Conservation (phyloP, 139 green algal genomes). For the Chlorella vulgaris region DNA sequence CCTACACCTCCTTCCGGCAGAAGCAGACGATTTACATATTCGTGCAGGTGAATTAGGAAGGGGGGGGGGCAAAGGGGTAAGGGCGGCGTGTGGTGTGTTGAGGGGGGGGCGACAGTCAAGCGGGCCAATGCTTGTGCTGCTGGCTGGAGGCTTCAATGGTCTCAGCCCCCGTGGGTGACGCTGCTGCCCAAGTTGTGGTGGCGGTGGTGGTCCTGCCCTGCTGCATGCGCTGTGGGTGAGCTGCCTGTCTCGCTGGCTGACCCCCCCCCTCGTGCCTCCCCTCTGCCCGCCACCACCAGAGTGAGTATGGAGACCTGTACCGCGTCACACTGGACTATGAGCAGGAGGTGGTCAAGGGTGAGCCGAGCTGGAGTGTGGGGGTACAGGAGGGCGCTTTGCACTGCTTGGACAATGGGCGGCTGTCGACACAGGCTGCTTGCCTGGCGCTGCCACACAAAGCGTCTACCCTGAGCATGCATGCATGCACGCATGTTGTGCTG, state of each 20-base stretch:
- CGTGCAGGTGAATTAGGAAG: conserved; percentile 66
- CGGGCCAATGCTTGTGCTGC: no score
- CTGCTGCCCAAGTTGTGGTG: no score
- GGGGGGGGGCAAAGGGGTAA: not conserved
- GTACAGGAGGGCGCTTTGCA: not conserved
- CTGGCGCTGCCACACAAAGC: no score
- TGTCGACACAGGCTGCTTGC: no score
- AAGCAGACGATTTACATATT: conserved; percentile 96
- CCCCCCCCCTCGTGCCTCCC: not conserved
- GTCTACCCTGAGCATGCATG: no score
- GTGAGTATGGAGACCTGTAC: conserved; percentile 99
- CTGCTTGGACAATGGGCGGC: no score
- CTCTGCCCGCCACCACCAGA: conserved; percentile 59
- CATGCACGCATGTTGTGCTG: no score
- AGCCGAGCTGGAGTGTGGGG: not conserved
- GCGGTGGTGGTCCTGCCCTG: no score
- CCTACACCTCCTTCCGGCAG: conserved; percentile 81
- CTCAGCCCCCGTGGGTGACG: no score
- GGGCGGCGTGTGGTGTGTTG: not conserved
- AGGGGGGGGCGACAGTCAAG: no score
- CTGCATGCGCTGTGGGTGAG: no score
- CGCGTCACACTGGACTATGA: conserved; percentile 87
- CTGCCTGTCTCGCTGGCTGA: not conserved
- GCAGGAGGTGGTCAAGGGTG: conserved; percentile 69
- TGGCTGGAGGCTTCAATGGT: no score